phyloP scores from a whole-genome alignment of 2,329 filamentous ascomycete genomes.

The Raffaelea albimanens region DNA sequence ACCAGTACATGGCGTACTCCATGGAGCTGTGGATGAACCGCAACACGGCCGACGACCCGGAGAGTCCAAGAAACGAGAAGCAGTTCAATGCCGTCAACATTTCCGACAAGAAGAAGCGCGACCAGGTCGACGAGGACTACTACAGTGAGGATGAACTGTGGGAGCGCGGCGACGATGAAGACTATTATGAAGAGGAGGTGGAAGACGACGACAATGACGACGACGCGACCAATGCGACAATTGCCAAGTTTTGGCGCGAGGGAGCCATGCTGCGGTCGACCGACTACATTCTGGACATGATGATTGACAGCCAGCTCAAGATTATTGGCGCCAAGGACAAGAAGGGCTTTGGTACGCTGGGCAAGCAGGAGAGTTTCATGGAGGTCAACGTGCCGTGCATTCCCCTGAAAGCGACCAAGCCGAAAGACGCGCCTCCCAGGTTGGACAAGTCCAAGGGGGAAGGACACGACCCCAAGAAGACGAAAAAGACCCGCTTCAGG shows the following conservation, averaged over 20 bases:
- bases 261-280: conserved; percentile 15
- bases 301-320: conserved; percentile 19
- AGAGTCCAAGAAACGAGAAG: not conserved
- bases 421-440: not conserved
- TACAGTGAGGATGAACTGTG: no score
- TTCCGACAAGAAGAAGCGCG: conserved; percentile 4
- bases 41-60: conserved; percentile 5
- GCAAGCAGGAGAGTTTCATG: conserved; percentile 25
- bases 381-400: conserved; percentile 35
- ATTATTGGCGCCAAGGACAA: conserved; percentile 28
- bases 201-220: not conserved
- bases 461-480: not conserved
- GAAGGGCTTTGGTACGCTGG: conserved; percentile 30
- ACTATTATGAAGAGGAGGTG: not conserved
- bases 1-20: conserved; percentile 28
- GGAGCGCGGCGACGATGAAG: not conserved
- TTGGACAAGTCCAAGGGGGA: not conserved
- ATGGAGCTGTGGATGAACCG: conserved; percentile 34
- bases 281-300: conserved; percentile 34
- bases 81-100: conserved; percentile 1
- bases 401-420: conserved; percentile 7
- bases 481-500: not conserved
- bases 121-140: not conserved
- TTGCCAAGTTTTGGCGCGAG: conserved; percentile 4
- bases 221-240: conserved; percentile 4